Conservation (phyloP, 2,329 filamentous ascomycete genomes). For the Aureobasidium musti region DNA sequence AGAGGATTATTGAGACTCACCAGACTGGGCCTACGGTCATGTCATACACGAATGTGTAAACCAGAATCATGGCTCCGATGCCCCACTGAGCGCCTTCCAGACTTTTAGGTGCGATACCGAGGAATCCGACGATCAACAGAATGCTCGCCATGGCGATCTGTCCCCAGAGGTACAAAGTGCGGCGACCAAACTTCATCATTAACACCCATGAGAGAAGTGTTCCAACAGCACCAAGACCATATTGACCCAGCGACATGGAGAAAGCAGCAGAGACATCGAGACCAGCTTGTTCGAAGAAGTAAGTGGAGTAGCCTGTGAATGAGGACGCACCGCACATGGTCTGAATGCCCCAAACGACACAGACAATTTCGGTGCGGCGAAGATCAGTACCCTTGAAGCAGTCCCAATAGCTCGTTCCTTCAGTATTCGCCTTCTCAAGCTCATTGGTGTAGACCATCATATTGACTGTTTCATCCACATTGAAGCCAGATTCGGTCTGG, state of each 20-base stretch:
- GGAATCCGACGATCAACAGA: slow-evolving; percentile 36
- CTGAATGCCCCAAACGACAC: slow-evolving; percentile 40
- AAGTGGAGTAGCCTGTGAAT: slow-evolving; percentile 40
- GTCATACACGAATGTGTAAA: slow-evolving; percentile 53
- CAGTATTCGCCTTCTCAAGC: slow-evolving; percentile 38
- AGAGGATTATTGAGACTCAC: neutral
- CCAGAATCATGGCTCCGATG: slow-evolving; percentile 35
- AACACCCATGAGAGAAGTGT: slow-evolving; percentile 41
- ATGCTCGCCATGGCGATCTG: slow-evolving; percentile 32
- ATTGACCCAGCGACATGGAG: slow-evolving; percentile 44
- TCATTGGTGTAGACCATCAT: slow-evolving; percentile 37
- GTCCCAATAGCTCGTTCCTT: slow-evolving; percentile 41
- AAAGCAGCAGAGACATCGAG: slow-evolving; percentile 35
- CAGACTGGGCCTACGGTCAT: slow-evolving; percentile 51
- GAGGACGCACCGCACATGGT: slow-evolving; percentile 39
- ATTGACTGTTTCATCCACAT: slow-evolving; percentile 34
- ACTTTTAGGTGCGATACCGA: slow-evolving; percentile 30
- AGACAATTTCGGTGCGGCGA: slow-evolving; percentile 43
- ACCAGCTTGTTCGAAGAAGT: slow-evolving; percentile 44
- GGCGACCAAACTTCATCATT: slow-evolving; percentile 41
- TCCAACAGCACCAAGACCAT: slow-evolving; percentile 41
- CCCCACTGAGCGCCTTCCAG: slow-evolving; percentile 35
- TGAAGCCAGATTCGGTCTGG: slow-evolving; percentile 29
- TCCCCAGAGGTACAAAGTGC: slow-evolving; percentile 41
- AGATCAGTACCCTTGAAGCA: slow-evolving; percentile 43